A percentile compares a stretch with the other conserved stretches of the same genome.
Evolutionary conservation across 2,329 filamentous ascomycete species (phyloP).

Genomic region (Apiospora arundinis): DNA sequence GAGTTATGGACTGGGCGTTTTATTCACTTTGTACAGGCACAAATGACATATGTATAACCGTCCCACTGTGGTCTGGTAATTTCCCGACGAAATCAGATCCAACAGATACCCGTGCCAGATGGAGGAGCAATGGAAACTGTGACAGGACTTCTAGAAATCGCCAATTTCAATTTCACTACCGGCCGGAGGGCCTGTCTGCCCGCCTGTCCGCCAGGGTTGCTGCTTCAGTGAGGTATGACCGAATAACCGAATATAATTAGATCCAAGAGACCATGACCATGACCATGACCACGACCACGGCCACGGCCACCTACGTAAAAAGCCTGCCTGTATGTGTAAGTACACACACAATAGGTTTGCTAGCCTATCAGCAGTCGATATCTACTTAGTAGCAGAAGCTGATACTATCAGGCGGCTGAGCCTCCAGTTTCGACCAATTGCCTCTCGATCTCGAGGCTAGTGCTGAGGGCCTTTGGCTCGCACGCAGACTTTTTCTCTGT

Average conservation of each 20-base stretch:
- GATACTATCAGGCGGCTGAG: neutral
- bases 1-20: neutral
- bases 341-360: neutral
- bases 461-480: neutral
- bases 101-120: slow-evolving; percentile 17
- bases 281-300: neutral
- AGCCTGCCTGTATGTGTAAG: too few species aligned
- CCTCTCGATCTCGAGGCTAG: neutral
- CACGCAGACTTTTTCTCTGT: neutral
- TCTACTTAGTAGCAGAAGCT: neutral
- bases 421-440: slow-evolving; percentile 14
- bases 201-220: too few species aligned
- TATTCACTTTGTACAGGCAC: neutral
- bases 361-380: slow-evolving; percentile 2
- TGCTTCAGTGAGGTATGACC: neutral
- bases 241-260: slow-evolving; percentile 1
- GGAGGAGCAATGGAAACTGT: neutral
- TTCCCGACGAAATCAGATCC: slow-evolving; percentile 18
- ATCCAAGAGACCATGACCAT: neutral
- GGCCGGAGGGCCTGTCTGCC: neutral
- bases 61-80: slow-evolving; percentile 18
- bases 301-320: too few species aligned
- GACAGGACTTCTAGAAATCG: neutral
- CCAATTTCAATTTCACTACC: neutral
- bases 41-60: neutral